Conservation (phyloP, 139 green algal genomes). For the Chloropicon primus region DNA sequence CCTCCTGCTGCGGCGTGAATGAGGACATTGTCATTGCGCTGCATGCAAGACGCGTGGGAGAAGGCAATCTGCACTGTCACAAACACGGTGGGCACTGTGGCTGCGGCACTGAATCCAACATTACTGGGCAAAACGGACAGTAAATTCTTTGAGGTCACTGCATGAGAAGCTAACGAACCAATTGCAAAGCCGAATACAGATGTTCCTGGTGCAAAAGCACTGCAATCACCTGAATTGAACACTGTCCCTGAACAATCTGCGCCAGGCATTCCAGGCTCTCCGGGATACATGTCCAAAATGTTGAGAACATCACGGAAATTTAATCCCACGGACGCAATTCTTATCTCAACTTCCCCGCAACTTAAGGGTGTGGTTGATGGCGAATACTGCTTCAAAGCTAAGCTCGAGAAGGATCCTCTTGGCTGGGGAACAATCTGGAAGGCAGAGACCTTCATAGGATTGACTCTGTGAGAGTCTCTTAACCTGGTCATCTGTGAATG, state of each 20-base stretch:
- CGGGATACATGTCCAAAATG: constrained; percentile 22
- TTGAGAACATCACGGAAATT: constrained; percentile 65
- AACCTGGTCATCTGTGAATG: not conserved
- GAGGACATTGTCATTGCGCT: constrained; percentile 24
- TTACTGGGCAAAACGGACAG: not conserved
- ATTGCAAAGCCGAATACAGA: not conserved
- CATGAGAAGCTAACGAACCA: not conserved
- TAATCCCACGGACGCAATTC: constrained; percentile 31
- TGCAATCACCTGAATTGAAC: not conserved
- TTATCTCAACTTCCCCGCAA: not conserved
- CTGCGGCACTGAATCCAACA: constrained; percentile 3
- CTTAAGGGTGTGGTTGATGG: not conserved
- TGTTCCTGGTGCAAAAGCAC: not conserved
- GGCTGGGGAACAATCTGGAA: not conserved
- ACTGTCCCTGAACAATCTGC: not conserved
- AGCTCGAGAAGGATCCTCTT: not conserved
- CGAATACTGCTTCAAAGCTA: not conserved
- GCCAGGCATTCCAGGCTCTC: constrained; percentile 2
- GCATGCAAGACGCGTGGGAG: constrained; percentile 4
- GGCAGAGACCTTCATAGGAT: not conserved
- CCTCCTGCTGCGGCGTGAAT: constrained; percentile 38
- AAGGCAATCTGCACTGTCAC: constrained; percentile 9
- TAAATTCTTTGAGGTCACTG: not conserved
- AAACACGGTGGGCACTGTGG: constrained; percentile 8
- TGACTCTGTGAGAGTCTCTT: not conserved